Evolutionary conservation across 176 grass and related monocot genomes (phyloP), one percentile per base, ranked within the genome.

Genomic region (Eleusine indica): DNA sequence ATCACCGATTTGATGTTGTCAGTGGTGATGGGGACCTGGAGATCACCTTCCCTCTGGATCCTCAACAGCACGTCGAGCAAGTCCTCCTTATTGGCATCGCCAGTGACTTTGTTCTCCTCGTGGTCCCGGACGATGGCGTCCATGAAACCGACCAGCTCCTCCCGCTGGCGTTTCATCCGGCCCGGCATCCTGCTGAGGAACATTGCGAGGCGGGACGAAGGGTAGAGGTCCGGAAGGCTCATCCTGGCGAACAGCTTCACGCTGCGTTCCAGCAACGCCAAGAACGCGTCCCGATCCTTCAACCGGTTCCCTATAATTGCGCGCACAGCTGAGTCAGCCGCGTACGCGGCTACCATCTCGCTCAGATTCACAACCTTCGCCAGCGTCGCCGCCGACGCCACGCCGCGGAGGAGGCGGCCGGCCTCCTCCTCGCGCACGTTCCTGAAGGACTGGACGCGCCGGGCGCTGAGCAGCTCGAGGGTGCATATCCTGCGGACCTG

Each of bases 171-270:
- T 39, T 37, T 75, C 41, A 89, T 46, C 66, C 16, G 11, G 0
- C 62, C 17, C 3, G 71, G 78, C 68, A 48, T 86, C 2, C 56
- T 5, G 69, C 68, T 80, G 9, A 86, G 3, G 8, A 80, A 25
- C 85, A 81, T 68, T 8, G 71, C 78, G 28, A 87, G 49, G 4
- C 78, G 78, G 1, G 85, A 88, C 3, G 83, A 89, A 1, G 86
- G 90, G 78, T 63, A 92, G 1, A 92, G 78, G 52, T 92, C 86
- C 7, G 75, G 81, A 58, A 89, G 53, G 68, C 80, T 86, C 22
- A 79, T 65, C 66, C 51, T 74, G 52, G 86, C 68, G 12, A 81
- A 46, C 12, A 81, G 28, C 70, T 87, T 81, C 18, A 75, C 18
- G 9, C 40, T 62, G 4, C 61, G 58, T 62, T 61, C 63, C 18